Evolutionary conservation across 257 asterid species (phyloP), one percentile per base, ranked within the genome.

Genomic region (Catharanthus roseus): DNA sequence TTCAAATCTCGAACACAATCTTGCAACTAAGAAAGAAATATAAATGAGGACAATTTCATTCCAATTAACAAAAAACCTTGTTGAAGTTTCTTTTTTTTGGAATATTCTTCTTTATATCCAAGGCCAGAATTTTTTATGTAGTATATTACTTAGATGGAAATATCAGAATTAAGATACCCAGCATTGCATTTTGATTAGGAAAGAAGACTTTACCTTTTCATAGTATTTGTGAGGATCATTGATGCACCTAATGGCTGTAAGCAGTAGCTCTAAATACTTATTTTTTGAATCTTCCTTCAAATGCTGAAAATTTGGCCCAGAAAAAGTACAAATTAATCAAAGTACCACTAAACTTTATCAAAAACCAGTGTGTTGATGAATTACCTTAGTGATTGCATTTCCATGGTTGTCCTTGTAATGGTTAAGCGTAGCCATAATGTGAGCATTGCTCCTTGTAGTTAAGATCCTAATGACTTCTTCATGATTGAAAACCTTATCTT

Each of bases 391-490:
- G 72, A 92, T 77, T 45, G 96, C 86, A 39, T 83, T 26, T 71
- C 83, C 89, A 71, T 82, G 79, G 24, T 80, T 85, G 77, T 88
- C 93, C 72, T 86, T 89, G 76, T 83, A 90, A 70, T 74, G 80
- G 71, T 92, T 86, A 21, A 90, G 36, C 71, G 95, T 86, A 16
- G 96, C 95, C 16, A 80, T 23, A 65, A 89, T 77, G 73, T 92
- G 98, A 28, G 88, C 75, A 73, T 84, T 88, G 87, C 91, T 89
- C 72, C 98, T 83, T 28, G 98, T 92, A 38, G 83, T 80, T 36
- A 92, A 57, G 67, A 92, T 83, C 65, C 98, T 74, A 4, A 85
- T 55, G n/a, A 84, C 76, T 58, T 92, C 96, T 39, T 88, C 98
- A 65, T 88, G 78, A 55, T 70, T 57, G 34, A 84, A 86, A 24